A percentile compares a stretch with the other conserved stretches of the same genome.
Conservation (phyloP, 139 green algal genomes). For the Tetraselmis chui region DNA sequence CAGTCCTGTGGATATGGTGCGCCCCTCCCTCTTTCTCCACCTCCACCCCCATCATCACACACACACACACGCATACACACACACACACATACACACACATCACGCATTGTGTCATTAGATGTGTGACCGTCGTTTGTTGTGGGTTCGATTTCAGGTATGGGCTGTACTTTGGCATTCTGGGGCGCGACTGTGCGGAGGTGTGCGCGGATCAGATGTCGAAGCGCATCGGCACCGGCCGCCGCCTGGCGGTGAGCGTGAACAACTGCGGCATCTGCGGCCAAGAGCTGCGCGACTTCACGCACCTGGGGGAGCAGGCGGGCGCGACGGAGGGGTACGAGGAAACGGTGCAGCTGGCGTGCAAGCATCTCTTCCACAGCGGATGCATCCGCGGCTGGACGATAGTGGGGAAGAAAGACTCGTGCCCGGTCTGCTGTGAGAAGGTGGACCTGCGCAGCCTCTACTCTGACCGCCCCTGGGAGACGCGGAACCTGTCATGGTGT, state of each 20-base stretch:
- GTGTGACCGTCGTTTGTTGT: too few species aligned
- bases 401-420: constrained; percentile 76
- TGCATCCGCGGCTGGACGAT: constrained; percentile 85
- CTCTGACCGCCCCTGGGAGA: constrained; percentile 60
- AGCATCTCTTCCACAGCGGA: constrained; percentile 82
- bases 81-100: too few species aligned
- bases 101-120: too few species aligned
- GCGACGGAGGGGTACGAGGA: constrained; percentile 26
- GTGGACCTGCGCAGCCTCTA: constrained; percentile 60
- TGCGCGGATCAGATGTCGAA: constrained; percentile 59
- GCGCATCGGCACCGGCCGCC: constrained; percentile 36
- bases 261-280: constrained; percentile 73
- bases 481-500: constrained; percentile 57
- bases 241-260: constrained; percentile 42
- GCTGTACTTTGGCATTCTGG: constrained; percentile 84
- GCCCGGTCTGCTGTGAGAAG: constrained; percentile 68
- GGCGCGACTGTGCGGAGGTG: constrained; percentile 77
- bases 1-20: neutral
- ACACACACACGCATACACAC: too few species aligned
- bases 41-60: too few species aligned
- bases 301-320: constrained; percentile 30
- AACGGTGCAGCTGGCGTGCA: constrained; percentile 70
- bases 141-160: constrained; percentile 86
- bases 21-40: neutral
- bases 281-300: constrained; percentile 48